A percentile compares a stretch with the other conserved stretches of the same genome.
Evolutionary conservation across 305 asterid species (phyloP).

Genomic region (Fraxinus greggii): DNA sequence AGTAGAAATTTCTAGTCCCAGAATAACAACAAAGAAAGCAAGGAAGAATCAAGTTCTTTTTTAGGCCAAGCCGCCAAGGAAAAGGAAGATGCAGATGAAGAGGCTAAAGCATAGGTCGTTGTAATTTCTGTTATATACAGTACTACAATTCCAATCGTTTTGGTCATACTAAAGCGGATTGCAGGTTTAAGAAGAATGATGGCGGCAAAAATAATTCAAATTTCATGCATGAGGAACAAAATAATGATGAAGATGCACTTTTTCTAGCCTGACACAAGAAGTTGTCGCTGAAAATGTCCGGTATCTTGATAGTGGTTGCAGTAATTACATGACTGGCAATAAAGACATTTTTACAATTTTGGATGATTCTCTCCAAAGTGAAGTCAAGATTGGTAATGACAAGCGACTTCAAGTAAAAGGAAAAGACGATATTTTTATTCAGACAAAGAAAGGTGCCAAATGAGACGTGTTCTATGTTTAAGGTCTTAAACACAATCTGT

Average conservation of each 20-base stretch:
- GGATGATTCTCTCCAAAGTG: no score
- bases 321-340: no score
- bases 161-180: neutral
- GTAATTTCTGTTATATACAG: neutral
- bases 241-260: neutral
- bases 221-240: neutral
- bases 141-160: neutral
- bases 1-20: neutral
- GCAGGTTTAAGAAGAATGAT: neutral
- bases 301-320: neutral
- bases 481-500: neutral
- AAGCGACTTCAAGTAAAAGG: neutral
- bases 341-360: no score
- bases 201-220: neutral
- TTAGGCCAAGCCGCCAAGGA: neutral
- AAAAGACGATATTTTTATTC: neutral
- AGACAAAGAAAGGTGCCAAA: neutral
- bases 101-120: neutral
- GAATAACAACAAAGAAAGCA: neutral
- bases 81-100: neutral
- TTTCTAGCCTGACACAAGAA: neutral
- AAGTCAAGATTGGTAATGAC: no score
- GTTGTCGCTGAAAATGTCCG: neutral
- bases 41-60: neutral
- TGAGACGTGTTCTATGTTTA: neutral